These are phyloP conservation scores for Zasmidium angulare DNA, from an alignment of 2,329 filamentous ascomycete species.

Conservation along the genomic window DNA sequence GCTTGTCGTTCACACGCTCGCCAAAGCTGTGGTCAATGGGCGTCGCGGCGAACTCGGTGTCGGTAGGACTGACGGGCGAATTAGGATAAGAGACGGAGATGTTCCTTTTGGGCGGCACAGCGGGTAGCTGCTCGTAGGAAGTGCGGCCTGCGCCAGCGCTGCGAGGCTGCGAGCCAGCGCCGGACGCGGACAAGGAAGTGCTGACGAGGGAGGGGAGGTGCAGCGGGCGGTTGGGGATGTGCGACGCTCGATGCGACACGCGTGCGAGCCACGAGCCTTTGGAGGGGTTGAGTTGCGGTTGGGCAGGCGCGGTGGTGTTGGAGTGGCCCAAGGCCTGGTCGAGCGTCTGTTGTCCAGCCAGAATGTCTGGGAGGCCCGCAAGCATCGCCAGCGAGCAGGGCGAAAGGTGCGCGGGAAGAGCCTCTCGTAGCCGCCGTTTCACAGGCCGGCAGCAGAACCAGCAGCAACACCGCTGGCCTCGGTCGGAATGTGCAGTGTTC, in stretches of 20 bases:
- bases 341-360: slow-evolving; percentile 2
- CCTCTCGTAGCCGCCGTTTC: neutral
- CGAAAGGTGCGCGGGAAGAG: neutral
- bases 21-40: slow-evolving; percentile 34
- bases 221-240: slow-evolving; percentile 27
- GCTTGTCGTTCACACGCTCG: slow-evolving; percentile 7
- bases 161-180: slow-evolving; percentile 5
- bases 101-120: slow-evolving; percentile 19
- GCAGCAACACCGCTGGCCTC: neutral
- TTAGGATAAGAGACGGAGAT: slow-evolving; percentile 16
- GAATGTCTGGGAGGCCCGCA: neutral
- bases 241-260: slow-evolving; percentile 31
- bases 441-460: neutral
- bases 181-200: neutral
- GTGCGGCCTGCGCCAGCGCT: slow-evolving; percentile 10
- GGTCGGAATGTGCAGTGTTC: neutral
- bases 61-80: slow-evolving; percentile 22
- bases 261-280: slow-evolving; percentile 19
- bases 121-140: slow-evolving; percentile 20
- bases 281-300: neutral
- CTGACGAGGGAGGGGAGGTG: slow-evolving; percentile 1
- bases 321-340: slow-evolving; percentile 5
- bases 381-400: neutral
- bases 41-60: slow-evolving; percentile 32
- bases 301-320: no score